Evolutionary conservation across 202 grass and related monocot species (phyloP).

Genomic region (Elaeis oleifera): DNA sequence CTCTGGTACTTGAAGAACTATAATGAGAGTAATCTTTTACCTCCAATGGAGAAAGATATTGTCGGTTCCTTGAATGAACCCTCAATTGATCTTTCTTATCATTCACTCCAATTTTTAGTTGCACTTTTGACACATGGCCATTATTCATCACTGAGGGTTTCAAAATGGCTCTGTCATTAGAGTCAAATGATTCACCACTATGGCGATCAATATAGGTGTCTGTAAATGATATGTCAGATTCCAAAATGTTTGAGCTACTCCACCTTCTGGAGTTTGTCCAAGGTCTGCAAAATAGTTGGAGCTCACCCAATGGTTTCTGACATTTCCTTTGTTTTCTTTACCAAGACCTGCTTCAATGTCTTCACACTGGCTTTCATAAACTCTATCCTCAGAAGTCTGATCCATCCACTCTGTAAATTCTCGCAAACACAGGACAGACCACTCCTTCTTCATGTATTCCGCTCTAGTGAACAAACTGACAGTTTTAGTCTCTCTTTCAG

Average conservation of each 20-base stretch:
- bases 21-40: constrained; percentile 25
- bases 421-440: constrained; percentile 61
- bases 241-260: constrained; percentile 38
- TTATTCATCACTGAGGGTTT: constrained; percentile 29
- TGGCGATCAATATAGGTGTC: constrained; percentile 27
- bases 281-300: constrained; percentile 29
- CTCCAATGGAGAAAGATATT: constrained; percentile 36
- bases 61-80: constrained; percentile 20
- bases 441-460: constrained; percentile 83
- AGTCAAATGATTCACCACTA: background rate
- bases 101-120: background rate
- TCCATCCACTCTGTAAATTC: constrained; percentile 97
- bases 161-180: constrained; percentile 20
- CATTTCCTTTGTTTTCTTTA: constrained; percentile 41
- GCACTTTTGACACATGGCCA: background rate
- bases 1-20: constrained; percentile 25
- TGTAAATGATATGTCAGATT: constrained; percentile 42
- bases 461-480: constrained; percentile 62
- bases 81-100: background rate
- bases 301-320: constrained; percentile 31
- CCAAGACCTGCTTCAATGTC: constrained; percentile 21
- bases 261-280: constrained; percentile 31
- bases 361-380: constrained; percentile 22
- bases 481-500: constrained; percentile 54
- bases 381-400: constrained; percentile 43